Conservation (phyloP, 2,329 filamentous ascomycete genomes). For the Bipolaris bicolor region DNA sequence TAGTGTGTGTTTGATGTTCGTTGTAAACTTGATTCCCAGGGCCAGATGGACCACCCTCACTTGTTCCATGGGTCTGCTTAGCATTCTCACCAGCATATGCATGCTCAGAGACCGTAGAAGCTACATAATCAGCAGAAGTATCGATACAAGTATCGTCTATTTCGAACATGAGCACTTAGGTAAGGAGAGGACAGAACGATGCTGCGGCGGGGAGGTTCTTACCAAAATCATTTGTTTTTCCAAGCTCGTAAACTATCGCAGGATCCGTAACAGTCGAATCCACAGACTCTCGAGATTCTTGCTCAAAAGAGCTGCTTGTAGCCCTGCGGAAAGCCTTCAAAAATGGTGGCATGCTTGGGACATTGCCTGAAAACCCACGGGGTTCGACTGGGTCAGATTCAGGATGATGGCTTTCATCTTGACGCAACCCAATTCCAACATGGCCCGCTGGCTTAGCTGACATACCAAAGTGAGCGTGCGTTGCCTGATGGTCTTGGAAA, state of each 20-base stretch:
- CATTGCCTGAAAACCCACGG: too few relatives aligned
- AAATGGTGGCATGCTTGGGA: not conserved
- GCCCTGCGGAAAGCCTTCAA: not conserved
- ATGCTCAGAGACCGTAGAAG: not conserved
- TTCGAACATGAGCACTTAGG: constrained; percentile 20
- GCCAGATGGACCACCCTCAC: constrained; percentile 12
- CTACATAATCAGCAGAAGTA: not conserved
- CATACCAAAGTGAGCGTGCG: not conserved
- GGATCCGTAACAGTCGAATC: constrained; percentile 19
- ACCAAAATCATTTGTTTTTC: constrained; percentile 23
- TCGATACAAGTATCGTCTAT: constrained; percentile 10
- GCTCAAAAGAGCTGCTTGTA: constrained; percentile 29
- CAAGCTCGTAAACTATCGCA: constrained; percentile 24
- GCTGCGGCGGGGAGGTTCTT: constrained; percentile 10
- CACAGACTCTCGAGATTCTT: constrained; percentile 4
- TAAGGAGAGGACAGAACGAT: not conserved
- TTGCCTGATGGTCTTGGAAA: not conserved
- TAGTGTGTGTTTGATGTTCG: constrained; percentile 24
- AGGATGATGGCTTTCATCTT: not conserved
- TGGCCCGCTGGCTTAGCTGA: not conserved
- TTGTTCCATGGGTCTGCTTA: constrained; percentile 16
- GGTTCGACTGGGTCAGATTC: too few relatives aligned
- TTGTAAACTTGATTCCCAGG: constrained; percentile 11
- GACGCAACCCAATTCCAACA: not conserved
- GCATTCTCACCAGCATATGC: not conserved